These are phyloP conservation scores for Staphylotrichum longicolle DNA, from an alignment of 495 filamentous ascomycete species.

Conservation along the genomic window DNA sequence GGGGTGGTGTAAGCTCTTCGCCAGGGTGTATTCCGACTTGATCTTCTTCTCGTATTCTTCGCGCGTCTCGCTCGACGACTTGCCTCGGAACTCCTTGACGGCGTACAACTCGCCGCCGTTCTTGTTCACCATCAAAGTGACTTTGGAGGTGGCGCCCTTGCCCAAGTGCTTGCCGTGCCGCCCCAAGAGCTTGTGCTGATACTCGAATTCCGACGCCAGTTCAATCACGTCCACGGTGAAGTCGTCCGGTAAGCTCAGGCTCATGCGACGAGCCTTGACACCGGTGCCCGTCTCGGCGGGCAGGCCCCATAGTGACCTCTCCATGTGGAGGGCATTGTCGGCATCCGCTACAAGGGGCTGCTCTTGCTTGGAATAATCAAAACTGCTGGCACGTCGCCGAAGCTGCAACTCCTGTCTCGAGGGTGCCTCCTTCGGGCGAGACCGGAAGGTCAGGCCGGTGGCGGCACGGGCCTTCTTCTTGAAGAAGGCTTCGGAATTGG, in stretches of 20 bases:
- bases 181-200: constrained; percentile 56
- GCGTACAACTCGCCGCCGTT: constrained; percentile 61
- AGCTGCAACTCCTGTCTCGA: constrained; percentile 20
- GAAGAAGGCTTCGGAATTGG: constrained; percentile 41
- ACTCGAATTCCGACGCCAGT: constrained; percentile 58
- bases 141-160: constrained; percentile 69
- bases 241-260: constrained; percentile 60
- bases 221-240: constrained; percentile 63
- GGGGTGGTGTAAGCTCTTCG: constrained; percentile 71
- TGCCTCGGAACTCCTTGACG: constrained; percentile 74
- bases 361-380: constrained; percentile 33
- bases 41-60: constrained; percentile 74
- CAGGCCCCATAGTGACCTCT: constrained; percentile 49
- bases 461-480: constrained; percentile 47
- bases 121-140: constrained; percentile 61
- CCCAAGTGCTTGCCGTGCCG: constrained; percentile 63
- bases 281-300: constrained; percentile 60
- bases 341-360: constrained; percentile 15
- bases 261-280: constrained; percentile 63
- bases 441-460: constrained; percentile 49
- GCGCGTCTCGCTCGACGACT: constrained; percentile 56
- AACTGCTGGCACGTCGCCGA: constrained; percentile 39
- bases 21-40: constrained; percentile 75
- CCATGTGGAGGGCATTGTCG: constrained; percentile 27
- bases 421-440: constrained; percentile 25